Percentiles rank a stretch among this genome's conserved stretches.
Evolutionary conservation across 768 basidiomycete species (phyloP).

Genomic region (Trametes sanguinea): DNA sequence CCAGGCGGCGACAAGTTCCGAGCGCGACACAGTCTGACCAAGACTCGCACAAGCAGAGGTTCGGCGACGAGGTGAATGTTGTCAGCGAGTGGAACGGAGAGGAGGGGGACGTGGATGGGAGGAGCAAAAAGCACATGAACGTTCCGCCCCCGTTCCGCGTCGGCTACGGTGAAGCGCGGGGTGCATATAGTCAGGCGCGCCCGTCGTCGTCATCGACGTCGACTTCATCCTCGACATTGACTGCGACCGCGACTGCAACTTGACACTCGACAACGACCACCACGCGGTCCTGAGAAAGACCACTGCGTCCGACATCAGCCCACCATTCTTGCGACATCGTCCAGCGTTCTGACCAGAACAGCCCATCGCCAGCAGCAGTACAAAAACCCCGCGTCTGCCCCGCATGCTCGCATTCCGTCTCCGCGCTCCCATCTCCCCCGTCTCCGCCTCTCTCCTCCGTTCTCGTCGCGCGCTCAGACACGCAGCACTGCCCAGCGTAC

Average conservation of each 20-base stretch:
- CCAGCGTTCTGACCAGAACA: neutral
- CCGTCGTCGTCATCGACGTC: constrained; percentile 5
- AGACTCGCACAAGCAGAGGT: too few species aligned
- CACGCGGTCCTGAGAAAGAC: neutral
- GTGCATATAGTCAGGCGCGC: neutral
- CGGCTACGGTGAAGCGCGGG: neutral
- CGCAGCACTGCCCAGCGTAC: constrained; percentile 14
- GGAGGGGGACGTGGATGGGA: neutral
- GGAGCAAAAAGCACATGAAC: constrained; percentile 3
- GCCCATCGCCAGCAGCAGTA: neutral
- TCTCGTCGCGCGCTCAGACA: constrained; percentile 11
- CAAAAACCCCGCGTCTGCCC: neutral
- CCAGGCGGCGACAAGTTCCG: constrained; percentile 4
- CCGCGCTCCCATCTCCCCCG: constrained; percentile 12
- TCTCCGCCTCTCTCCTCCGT: constrained; percentile 14
- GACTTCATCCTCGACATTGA: neutral
- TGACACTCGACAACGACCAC: constrained; percentile 6
- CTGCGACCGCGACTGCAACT: too few species aligned
- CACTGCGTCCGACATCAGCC: neutral
- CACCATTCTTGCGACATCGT: neutral
- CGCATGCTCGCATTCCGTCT: constrained; percentile 9
- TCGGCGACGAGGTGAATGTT: too few species aligned
- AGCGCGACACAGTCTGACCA: neutral
- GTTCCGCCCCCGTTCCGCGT: neutral
- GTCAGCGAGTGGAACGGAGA: neutral